These are phyloP conservation scores for Solanum hybrid DNA, from an alignment of 305 asterid genomes.

Conservation along the genomic window DNA sequence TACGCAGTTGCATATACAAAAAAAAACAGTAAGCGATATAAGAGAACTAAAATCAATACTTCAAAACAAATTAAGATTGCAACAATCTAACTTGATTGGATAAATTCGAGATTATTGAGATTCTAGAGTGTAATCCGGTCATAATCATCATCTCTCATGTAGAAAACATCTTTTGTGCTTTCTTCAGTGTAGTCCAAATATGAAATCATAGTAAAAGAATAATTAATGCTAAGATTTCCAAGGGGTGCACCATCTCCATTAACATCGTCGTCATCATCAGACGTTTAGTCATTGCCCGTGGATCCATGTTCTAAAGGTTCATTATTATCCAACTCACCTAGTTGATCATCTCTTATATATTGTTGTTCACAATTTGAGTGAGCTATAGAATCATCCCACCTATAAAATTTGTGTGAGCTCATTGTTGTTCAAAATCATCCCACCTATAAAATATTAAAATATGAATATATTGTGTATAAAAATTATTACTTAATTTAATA, in stretches of 20 bases:
- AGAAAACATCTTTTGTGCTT: not conserved
- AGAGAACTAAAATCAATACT: not conserved
- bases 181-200: not conserved
- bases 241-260: not conserved
- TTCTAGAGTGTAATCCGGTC: not conserved
- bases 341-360: not conserved
- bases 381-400: not conserved
- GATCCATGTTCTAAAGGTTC: not conserved
- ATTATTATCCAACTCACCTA: not conserved
- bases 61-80: not conserved
- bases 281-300: not conserved
- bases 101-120: not conserved
- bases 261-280: not conserved
- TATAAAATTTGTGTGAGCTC: not conserved
- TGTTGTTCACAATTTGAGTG: not conserved
- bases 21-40: not conserved
- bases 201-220: not conserved
- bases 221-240: not conserved
- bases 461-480: not conserved
- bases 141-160: not conserved
- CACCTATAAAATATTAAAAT: not conserved
- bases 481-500: not conserved
- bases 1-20: not conserved
- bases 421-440: not conserved
- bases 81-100: not conserved